These are phyloP conservation scores for Candida neerlandica DNA, from an alignment of 1,139 yeast species.

Conservation along the genomic window DNA sequence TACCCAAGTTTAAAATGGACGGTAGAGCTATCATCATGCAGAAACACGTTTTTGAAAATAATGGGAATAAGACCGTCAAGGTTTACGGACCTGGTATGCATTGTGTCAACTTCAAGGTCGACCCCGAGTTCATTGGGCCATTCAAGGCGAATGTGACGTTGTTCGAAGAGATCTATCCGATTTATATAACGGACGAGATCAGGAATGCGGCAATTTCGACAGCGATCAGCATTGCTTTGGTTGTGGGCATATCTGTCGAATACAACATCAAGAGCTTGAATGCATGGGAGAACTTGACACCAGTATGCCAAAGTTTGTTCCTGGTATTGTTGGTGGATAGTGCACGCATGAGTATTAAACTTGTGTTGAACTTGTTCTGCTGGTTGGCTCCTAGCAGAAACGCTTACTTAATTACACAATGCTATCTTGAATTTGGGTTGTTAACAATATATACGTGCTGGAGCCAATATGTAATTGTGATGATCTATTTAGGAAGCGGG, in stretches of 20 bases:
- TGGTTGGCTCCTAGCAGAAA: background rate
- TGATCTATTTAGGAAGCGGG: slow-evolving; percentile 3
- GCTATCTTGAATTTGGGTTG: background rate
- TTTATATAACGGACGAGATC: background rate
- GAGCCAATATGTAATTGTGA: slow-evolving; percentile 2
- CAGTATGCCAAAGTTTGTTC: background rate
- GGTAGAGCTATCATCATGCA: too few species aligned
- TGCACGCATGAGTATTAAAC: background rate
- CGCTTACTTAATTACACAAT: background rate
- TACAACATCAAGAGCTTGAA: background rate
- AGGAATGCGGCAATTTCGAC: background rate
- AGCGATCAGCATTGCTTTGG: background rate
- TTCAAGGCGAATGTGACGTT: background rate
- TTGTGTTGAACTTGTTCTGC: background rate
- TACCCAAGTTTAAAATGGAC: too few species aligned
- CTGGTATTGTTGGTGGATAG: slow-evolving; percentile 1
- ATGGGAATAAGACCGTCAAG: background rate
- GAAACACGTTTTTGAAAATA: background rate
- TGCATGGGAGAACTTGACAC: background rate
- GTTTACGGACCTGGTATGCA: background rate
- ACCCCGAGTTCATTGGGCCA: slow-evolving; percentile 1
- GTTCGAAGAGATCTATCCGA: slow-evolving; percentile 5
- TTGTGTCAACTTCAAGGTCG: slow-evolving; percentile 1
- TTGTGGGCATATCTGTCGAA: background rate
- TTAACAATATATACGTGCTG: background rate